Percentiles rank a stretch among this genome's conserved stretches.
These are phyloP conservation scores for Volvariella surrecta DNA, from an alignment of 1,284 basidiomycete species.

Conservation along the genomic window DNA sequence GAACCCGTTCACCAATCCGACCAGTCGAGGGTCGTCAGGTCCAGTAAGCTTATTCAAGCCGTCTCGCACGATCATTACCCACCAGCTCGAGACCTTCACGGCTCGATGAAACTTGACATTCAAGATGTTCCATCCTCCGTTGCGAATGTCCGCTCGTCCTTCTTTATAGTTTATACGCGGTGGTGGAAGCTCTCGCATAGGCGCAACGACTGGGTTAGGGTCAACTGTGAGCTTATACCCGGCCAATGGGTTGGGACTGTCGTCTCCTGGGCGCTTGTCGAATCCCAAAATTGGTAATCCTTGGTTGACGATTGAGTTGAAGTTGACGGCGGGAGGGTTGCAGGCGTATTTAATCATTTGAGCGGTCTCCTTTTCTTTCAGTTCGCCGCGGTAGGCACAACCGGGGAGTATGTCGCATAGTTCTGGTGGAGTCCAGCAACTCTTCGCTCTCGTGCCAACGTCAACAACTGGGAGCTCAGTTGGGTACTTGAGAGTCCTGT, in stretches of 20 bases:
- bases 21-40: constrained; percentile 30
- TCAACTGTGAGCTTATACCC: constrained; percentile 51
- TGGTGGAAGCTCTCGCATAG: constrained; percentile 50
- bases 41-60: constrained; percentile 27
- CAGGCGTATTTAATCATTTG: constrained; percentile 61
- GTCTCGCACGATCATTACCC: constrained; percentile 51
- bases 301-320: constrained; percentile 41
- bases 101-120: constrained; percentile 55
- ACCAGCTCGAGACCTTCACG: constrained; percentile 42
- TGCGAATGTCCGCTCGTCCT: constrained; percentile 33
- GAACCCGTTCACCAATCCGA: constrained; percentile 38
- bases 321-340: constrained; percentile 50
- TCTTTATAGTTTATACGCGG: constrained; percentile 46
- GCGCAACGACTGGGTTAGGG: constrained; percentile 48
- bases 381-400: constrained; percentile 43
- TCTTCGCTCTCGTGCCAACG: constrained; percentile 32
- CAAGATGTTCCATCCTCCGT: constrained; percentile 68
- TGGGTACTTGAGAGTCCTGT: constrained; percentile 38
- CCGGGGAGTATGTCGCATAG: constrained; percentile 55
- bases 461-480: constrained; percentile 53
- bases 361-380: constrained; percentile 44
- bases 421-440: constrained; percentile 54
- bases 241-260: constrained; percentile 21
- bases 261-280: constrained; percentile 20
- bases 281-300: constrained; percentile 48